phyloP scores from a whole-genome alignment of 306 rosid genomes.

The Cicer yamashitae region DNA sequence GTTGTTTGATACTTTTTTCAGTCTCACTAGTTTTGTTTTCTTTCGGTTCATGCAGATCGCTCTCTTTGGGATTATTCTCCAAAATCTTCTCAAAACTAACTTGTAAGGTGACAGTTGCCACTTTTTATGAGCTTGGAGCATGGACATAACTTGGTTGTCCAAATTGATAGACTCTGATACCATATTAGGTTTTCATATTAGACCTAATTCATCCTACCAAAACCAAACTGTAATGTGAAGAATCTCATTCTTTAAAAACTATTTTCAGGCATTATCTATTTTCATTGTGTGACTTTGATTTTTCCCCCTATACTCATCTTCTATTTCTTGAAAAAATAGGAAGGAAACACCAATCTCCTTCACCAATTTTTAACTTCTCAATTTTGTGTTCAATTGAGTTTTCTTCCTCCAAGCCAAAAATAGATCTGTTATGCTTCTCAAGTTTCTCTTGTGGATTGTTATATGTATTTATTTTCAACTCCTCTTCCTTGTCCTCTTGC shows the following conservation, averaged over 20 bases:
- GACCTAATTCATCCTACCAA: too few relatives aligned
- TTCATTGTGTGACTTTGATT: too few relatives aligned
- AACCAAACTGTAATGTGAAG: too few relatives aligned
- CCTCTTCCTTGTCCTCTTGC: conserved; percentile 45
- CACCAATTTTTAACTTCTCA: conserved; percentile 39
- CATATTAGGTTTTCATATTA: too few relatives aligned
- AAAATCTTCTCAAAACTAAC: too few relatives aligned
- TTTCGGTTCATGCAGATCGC: conserved; percentile 44
- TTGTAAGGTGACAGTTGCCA: too few relatives aligned
- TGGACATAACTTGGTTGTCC: too few relatives aligned
- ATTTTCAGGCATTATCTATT: too few relatives aligned
- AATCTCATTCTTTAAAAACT: too few relatives aligned
- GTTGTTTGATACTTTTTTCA: conserved; percentile 48
- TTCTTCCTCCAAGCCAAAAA: conserved; percentile 58
- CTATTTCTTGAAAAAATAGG: conserved; percentile 49
- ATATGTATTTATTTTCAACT: conserved; percentile 36
- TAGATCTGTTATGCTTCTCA: conserved; percentile 50
- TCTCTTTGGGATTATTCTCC: conserved; percentile 54
- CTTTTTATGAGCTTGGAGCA: too few relatives aligned
- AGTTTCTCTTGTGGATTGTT: conserved; percentile 42
- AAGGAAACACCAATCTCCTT: conserved; percentile 41
- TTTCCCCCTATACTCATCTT: neutral
- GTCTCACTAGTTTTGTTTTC: conserved; percentile 42
- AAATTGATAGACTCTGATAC: too few relatives aligned
- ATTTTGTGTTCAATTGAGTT: conserved; percentile 52